Percentiles rank a stretch among this genome's conserved stretches.
phyloP scores from a whole-genome alignment of 495 filamentous ascomycete species.

The Penicillium bialowiezense region DNA sequence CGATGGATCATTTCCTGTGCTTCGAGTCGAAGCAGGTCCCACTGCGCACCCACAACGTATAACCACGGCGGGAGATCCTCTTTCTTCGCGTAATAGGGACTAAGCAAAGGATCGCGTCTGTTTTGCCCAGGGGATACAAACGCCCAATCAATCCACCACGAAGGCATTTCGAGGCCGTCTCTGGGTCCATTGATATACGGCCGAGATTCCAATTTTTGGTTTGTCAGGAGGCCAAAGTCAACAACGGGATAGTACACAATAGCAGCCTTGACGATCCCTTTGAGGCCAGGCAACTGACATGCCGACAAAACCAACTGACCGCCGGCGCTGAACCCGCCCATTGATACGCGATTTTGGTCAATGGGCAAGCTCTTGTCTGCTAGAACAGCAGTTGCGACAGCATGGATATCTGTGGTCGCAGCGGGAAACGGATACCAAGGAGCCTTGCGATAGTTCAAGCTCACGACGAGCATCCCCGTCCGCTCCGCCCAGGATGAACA shows the following conservation, averaged over 20 bases:
- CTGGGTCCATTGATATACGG: constrained; percentile 22
- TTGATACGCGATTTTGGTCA: constrained; percentile 27
- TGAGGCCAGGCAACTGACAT: constrained; percentile 22
- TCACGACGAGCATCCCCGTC: constrained; percentile 31
- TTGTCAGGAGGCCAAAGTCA: constrained; percentile 25
- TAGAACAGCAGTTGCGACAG: constrained; percentile 35
- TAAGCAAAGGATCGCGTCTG: constrained; percentile 32
- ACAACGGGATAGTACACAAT: constrained; percentile 33
- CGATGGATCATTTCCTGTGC: constrained; percentile 32
- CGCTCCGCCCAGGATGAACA: constrained; percentile 24
- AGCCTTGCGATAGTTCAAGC: constrained; percentile 34
- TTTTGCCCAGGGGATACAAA: constrained; percentile 29
- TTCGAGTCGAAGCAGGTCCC: constrained; percentile 29
- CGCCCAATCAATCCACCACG: constrained; percentile 27
- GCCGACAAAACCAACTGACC: constrained; percentile 31
- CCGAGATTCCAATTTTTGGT: constrained; percentile 20
- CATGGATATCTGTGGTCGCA: constrained; percentile 24
- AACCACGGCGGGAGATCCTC: constrained; percentile 29
- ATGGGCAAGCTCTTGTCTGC: constrained; percentile 28
- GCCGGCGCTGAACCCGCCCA: constrained; percentile 41
- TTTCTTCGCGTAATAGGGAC: constrained; percentile 27
- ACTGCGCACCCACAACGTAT: constrained; percentile 30
- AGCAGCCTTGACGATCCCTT: constrained; percentile 27
- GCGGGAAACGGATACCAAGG: constrained; percentile 29
- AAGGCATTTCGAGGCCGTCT: constrained; percentile 20